Evolutionary conservation across 192 early-diverging fungal genomes (phyloP), one percentile per base, ranked within the genome.

Genomic region (Kappamyces sp.): DNA sequence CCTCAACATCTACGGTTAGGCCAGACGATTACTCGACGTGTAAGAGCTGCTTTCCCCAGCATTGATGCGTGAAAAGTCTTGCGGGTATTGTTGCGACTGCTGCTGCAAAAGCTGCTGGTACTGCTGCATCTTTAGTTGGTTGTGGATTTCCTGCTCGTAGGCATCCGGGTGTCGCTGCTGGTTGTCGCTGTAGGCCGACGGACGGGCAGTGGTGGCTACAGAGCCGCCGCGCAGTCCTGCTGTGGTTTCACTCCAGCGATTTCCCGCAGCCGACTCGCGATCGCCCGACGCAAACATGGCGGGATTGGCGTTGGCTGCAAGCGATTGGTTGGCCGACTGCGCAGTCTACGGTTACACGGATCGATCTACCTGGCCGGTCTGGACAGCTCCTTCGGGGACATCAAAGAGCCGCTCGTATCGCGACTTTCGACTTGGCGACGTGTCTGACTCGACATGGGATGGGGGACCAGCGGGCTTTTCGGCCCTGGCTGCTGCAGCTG

Each of bases 401-500:
- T 55, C 53, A 55, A 55, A 55, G 4, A 55, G 37, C 4, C 53
- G 36, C 15, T 55, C 53, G 30, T 31, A 55, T 31, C 53, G 36
- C 40, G 39, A 42, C 37, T 55, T 55, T 36, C 53, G 14, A n/a
- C 38, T 55, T 55, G 40, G 14, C 12, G 14, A 55, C 3, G 32
- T 39, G 6, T 42, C 29, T 5, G 53, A 55, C 12, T 42, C 53
- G 45, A 42, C 15, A 5, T 52, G 36, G 50, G 3, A 38, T 15
- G 50, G 35, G 40, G 40, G 40, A 30, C 35, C 12, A 52, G 36
- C 50, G 4, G 50, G 40, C 40, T 52, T 52, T 52, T 52, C 40
- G 5, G 40, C 12, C n/a, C 40, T 52, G 5, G 36, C 41, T 15
- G 45, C 12, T 2, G 45, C 53, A 39, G 53, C 53, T 38, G 22